Evolutionary conservation across 1,284 basidiomycete species (phyloP), one percentile per base, ranked within the genome.

Genomic region (Marasmius oreades): DNA sequence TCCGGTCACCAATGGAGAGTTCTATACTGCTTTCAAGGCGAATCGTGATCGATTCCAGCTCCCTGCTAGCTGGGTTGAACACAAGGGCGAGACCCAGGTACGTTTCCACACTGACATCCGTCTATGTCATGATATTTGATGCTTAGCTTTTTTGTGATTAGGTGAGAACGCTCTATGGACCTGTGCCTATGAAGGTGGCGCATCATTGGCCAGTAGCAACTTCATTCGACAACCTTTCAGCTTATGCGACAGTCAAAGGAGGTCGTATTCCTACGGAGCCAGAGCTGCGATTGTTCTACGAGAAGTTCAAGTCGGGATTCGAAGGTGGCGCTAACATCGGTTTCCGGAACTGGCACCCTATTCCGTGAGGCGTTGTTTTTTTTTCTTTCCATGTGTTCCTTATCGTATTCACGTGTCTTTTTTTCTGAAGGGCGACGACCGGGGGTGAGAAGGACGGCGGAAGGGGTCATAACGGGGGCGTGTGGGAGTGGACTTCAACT

Each of bases 401-500:
- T 16, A 52, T 36, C 53, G n/a, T n/a, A n/a, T n/a, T n/a, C n/a
- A n/a, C n/a, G n/a, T n/a, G n/a, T n/a, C n/a, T n/a, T n/a, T n/a
- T n/a, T n/a, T n/a, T n/a, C n/a, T n/a, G n/a, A n/a, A 90, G 87
- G 43, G 81, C 85, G 23, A 89, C 88, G 51, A 83, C 78, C 5
- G 88, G 83, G 52, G 69, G 74, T 58, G 70, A 70, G 53, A 73
- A 70, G 59, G 62, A 69, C 43, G 75, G 69, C 34, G 80, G 82
- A 2, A 79, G 73, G 67, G 88, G 88, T 24, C 86, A 88, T 63
- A 98, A 98, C 64, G 96, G 96, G 18, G 96, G 96, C 18, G 89
- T 97, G n/a, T 99, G 95, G 94, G 95, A 98, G 74, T 98, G 95
- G 95, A 98, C 96, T 3, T 88, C 87, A 23, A 95, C 93, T 6